Conservation (phyloP, 2,329 filamentous ascomycete species). For the Xylaria sp. region DNA sequence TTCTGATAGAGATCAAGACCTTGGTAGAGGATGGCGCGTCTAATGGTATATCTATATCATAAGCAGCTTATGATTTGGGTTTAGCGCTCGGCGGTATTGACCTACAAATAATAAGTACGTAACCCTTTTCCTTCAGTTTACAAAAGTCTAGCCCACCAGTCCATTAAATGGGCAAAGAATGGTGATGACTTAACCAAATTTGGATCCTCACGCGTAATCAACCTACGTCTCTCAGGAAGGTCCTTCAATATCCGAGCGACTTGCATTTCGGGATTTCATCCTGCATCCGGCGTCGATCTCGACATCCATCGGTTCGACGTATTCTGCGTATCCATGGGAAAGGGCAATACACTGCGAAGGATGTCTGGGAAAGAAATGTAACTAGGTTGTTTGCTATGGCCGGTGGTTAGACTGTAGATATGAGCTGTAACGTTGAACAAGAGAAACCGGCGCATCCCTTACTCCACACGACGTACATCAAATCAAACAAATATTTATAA, state of each 20-base stretch:
- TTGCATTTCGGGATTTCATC: slow-evolving; percentile 26
- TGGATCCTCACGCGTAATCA: slow-evolving; percentile 25
- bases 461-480: neutral
- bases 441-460: neutral
- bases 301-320: neutral
- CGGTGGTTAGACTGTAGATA: neutral
- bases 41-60: slow-evolving; percentile 20
- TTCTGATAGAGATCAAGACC: slow-evolving; percentile 5
- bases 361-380: neutral
- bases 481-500: neutral
- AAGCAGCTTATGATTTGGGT: slow-evolving; percentile 17
- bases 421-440: slow-evolving; percentile 30
- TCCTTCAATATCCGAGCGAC: slow-evolving; percentile 9
- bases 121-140: neutral
- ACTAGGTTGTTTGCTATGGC: neutral
- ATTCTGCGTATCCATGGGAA: neutral
- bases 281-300: slow-evolving; percentile 20
- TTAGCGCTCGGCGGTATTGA: slow-evolving; percentile 6
- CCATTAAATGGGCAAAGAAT: slow-evolving; percentile 3
- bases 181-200: slow-evolving; percentile 28
- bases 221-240: slow-evolving; percentile 11
- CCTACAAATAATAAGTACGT: slow-evolving; percentile 2
- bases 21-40: slow-evolving; percentile 8
- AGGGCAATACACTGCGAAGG: slow-evolving; percentile 37
- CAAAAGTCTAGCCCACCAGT: slow-evolving; percentile 14